Base-by-base conservation (phyloP, 371 early-diverging fungal species). In the Blyttiomyces sp. region DNA sequence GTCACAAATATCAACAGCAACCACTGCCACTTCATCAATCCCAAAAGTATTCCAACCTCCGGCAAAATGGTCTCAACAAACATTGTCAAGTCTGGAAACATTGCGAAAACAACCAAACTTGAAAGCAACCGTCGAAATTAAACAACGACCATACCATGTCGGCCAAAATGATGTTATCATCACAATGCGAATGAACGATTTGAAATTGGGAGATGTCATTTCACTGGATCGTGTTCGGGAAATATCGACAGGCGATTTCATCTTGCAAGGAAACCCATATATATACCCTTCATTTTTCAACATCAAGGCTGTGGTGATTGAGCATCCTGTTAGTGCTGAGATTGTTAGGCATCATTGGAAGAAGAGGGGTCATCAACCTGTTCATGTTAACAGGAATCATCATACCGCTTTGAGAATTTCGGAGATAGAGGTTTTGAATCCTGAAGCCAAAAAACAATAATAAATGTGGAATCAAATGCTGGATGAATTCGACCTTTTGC, bases 341-440 rank as follows among this genome's bases (percentile, higher is more conserved):
- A 88, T 89, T 21, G 86, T 89, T 51, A 88, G 92, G 71, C 87
- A 88, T 79, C 91, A 92, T 80, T 87, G 86, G 84, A 90, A 93
- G 82, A 90, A 90, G 73, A 81, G 88, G 42, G 91, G 90, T 68
- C 82, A 86, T 73, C 84, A 88, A 66, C 86, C 86, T 11, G 78
- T 87, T 34, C 79, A 77, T 39, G 83, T 83, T 64, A 86, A 90
- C 63, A 85, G 87, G 68, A 80, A 79, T 55, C 84, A 89, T 59
- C 74, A 77, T 54, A 93, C 93, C 6, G 79, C 89, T 30, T 71
- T 94, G 52, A 79, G 94, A 50, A 82, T 94, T 34, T 75, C 85
- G 3, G 80, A 88, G 51, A 81, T 93, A n/a, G n/a, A n/a, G n/a
- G n/a, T n/a, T n/a, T n/a, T n/a, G n/a, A n/a, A n/a, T n/a, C n/a